A percentile compares a stretch with the other conserved stretches of the same genome.
These are phyloP conservation scores for Ustilago xerochloae DNA, from an alignment of 1,284 basidiomycete species.

Conservation along the genomic window DNA sequence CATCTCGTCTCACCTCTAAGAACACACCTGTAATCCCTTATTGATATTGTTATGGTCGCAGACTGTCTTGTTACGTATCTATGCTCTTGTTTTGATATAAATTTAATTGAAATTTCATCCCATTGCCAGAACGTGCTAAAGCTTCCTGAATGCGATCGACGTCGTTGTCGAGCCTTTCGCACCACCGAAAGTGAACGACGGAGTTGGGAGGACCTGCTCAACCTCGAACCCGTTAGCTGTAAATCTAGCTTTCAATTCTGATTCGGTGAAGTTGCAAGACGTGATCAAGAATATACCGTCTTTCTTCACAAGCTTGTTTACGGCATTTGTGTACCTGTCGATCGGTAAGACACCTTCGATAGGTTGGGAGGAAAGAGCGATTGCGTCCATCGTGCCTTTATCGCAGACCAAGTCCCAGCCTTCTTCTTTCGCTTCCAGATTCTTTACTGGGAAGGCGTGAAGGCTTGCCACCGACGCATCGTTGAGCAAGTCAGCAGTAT, in stretches of 20 bases:
- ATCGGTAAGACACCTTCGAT: conserved; percentile 73
- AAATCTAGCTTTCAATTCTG: conserved; percentile 78
- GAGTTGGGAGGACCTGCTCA: conserved; percentile 56
- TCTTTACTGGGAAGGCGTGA: not conserved
- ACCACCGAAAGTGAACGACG: conserved; percentile 59
- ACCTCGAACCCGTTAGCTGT: conserved; percentile 50
- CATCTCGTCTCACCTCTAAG: conserved; percentile 32
- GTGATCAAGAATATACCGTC: conserved; percentile 83
- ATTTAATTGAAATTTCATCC: not conserved
- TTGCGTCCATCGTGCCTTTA: conserved; percentile 78
- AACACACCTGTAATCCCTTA: not conserved
- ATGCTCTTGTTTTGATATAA: not conserved
- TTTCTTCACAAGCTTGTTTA: conserved; percentile 73
- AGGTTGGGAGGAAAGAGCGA: conserved; percentile 79
- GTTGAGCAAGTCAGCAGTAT: conserved; percentile 65
- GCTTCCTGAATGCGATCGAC: conserved; percentile 46
- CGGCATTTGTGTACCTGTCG: conserved; percentile 75
- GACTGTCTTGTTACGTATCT: too few species aligned
- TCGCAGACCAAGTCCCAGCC: conserved; percentile 69
- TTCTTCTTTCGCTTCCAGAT: not conserved
- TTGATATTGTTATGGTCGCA: not conserved
- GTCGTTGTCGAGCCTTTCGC: conserved; percentile 56
- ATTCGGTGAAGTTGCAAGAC: conserved; percentile 85
- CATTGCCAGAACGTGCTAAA: conserved; percentile 5
- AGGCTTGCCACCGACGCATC: conserved; percentile 16